These are phyloP conservation scores for Thalassiosira allenii DNA, from an alignment of 352 stramenopile genomes.

Conservation along the genomic window DNA sequence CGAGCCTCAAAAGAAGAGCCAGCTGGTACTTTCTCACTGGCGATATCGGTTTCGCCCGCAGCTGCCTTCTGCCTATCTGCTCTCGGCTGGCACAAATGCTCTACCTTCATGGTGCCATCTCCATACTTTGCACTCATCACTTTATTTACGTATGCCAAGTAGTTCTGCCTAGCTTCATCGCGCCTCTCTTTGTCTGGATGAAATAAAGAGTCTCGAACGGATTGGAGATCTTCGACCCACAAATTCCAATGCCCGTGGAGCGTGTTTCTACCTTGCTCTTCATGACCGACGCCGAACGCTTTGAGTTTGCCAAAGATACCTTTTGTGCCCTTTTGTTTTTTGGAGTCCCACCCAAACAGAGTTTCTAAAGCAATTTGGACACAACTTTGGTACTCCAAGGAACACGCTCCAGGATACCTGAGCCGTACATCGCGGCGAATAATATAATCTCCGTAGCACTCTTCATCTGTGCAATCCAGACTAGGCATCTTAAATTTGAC, in stretches of 20 bases:
- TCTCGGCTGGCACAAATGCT: slow-evolving; percentile 6
- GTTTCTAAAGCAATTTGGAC: slow-evolving; percentile 14
- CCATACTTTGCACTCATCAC: slow-evolving; percentile 16
- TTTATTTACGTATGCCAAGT: slow-evolving; percentile 12
- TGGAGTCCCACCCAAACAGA: slow-evolving; percentile 21
- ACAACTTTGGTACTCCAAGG: slow-evolving; percentile 25
- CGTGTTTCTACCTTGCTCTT: slow-evolving; percentile 39
- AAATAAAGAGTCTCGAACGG: slow-evolving; percentile 12
- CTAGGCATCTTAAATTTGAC: slow-evolving; percentile 3
- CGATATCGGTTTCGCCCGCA: no score
- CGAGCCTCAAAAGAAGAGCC: no score
- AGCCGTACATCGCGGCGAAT: slow-evolving; percentile 6
- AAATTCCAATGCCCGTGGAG: slow-evolving; percentile 26
- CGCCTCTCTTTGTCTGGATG: neutral
- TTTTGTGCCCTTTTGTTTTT: slow-evolving; percentile 16
- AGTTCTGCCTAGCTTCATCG: slow-evolving; percentile 18
- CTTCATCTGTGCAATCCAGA: slow-evolving; percentile 6
- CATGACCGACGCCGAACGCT: slow-evolving; percentile 18
- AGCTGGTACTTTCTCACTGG: no score
- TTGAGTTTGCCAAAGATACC: slow-evolving; percentile 21
- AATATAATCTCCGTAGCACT: slow-evolving; percentile 14
- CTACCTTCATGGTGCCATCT: neutral
- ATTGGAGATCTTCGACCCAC: slow-evolving; percentile 8
- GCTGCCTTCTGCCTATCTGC: no score
- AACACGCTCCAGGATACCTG: slow-evolving; percentile 33